These are phyloP conservation scores for Gigaspora rosea DNA, from an alignment of 192 early-diverging fungal genomes.

Conservation along the genomic window DNA sequence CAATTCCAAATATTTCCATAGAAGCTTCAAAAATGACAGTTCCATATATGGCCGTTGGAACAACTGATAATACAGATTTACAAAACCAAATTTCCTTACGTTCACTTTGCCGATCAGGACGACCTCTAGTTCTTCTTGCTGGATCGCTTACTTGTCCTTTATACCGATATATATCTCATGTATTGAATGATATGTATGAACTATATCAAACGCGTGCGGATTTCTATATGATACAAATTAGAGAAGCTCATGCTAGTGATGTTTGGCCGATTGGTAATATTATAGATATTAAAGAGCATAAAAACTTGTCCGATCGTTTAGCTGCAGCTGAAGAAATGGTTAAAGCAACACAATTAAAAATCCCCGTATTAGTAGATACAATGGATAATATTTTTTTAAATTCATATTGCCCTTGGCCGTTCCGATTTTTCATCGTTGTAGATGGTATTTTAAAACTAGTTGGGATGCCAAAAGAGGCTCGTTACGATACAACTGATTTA, in stretches of 20 bases:
- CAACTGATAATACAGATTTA: not conserved
- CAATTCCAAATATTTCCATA: not conserved
- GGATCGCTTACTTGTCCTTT: too few species aligned
- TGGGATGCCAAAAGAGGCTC: too few species aligned
- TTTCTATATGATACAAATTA: too few species aligned
- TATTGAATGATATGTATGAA: too few species aligned
- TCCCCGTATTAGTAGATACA: not conserved
- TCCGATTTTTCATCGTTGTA: too few species aligned
- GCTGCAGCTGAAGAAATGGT: not conserved
- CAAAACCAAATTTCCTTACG: not conserved
- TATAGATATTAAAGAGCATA: slow-evolving; percentile 8
- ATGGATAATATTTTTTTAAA: slow-evolving; percentile 6
- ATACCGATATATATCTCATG: too few species aligned
- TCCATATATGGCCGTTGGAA: not conserved
- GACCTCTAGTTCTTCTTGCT: slow-evolving; percentile 14
- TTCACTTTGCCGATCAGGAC: slow-evolving; percentile 15
- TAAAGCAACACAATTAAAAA: not conserved
- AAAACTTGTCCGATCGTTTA: not conserved
- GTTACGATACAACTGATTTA: too few species aligned
- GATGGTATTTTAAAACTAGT: too few species aligned
- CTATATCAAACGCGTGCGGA: too few species aligned
- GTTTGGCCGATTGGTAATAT: too few species aligned
- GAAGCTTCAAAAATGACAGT: not conserved
- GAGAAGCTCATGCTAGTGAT: too few species aligned
- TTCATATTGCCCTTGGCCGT: not conserved